Evolutionary conservation across 768 basidiomycete species (phyloP).

Genomic region (Gymnopilus junonius): DNA sequence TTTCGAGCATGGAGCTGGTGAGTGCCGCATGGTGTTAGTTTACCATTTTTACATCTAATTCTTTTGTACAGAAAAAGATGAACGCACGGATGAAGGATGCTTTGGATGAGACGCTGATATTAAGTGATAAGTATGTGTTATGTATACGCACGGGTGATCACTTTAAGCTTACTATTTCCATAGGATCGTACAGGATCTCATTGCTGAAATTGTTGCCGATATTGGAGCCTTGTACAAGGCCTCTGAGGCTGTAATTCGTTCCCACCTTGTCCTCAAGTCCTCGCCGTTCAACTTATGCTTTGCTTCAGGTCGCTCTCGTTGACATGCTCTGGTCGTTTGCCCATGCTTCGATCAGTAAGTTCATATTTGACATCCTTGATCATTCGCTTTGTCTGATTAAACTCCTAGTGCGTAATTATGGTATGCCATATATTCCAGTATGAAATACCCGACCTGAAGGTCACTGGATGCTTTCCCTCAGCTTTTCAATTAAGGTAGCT

Average conservation of each 20-base stretch:
- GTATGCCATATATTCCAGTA: conserved; percentile 24
- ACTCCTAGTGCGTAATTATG: conserved; percentile 49
- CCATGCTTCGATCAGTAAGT: conserved; percentile 77
- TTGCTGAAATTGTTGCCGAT: conserved; percentile 67
- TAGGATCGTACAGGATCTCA: conserved; percentile 82
- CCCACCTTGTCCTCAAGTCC: background rate
- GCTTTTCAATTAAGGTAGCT: too few species aligned
- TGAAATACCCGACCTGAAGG: background rate
- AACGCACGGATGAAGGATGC: conserved; percentile 91
- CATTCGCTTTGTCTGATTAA: background rate
- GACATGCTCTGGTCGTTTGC: conserved; percentile 94
- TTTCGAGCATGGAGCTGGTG: conserved; percentile 85
- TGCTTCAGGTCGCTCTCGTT: conserved; percentile 72
- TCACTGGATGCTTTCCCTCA: too few species aligned
- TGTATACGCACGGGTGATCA: background rate
- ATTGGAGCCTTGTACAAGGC: conserved; percentile 87
- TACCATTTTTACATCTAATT: background rate
- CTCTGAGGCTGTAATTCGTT: conserved; percentile 74
- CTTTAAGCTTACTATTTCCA: background rate
- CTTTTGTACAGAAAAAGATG: conserved; percentile 70
- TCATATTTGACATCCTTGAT: background rate
- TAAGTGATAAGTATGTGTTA: conserved; percentile 71
- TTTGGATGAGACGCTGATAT: conserved; percentile 83
- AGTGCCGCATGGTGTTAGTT: conserved; percentile 26
- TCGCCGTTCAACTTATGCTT: background rate